Evolutionary conservation across 345 rosid genomes (phyloP).

Genomic region (Odontarrhena argentea): DNA sequence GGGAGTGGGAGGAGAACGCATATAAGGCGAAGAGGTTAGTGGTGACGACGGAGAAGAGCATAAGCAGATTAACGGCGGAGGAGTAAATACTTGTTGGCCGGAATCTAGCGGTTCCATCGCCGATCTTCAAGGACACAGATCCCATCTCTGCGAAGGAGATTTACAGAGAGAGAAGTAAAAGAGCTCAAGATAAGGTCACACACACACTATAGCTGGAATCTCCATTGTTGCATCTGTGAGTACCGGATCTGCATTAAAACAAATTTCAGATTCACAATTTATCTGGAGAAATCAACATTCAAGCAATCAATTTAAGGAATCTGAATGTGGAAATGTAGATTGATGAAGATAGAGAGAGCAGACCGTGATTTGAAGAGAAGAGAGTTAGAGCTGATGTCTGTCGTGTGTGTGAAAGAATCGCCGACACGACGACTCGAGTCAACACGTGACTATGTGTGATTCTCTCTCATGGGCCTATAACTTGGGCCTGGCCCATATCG

Average conservation of each 20-base stretch:
- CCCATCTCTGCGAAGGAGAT: conserved; percentile 53
- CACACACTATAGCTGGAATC: conserved; percentile 6
- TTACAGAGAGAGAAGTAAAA: background rate
- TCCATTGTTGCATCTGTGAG: conserved; percentile 19
- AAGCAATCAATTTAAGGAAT: background rate
- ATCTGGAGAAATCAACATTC: background rate
- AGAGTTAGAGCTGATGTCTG: conserved; percentile 7
- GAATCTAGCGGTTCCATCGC: conserved; percentile 97
- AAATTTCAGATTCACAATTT: conserved; percentile 6
- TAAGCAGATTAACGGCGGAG: conserved; percentile 79
- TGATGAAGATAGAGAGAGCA: background rate
- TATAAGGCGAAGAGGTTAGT: conserved; percentile 93
- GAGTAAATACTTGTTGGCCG: conserved; percentile 72
- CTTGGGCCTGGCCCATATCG: conserved; percentile 9
- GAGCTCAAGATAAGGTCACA: conserved; percentile 17
- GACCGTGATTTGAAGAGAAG: conserved; percentile 12
- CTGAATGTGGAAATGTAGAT: conserved; percentile 7
- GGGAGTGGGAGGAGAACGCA: conserved; percentile 73
- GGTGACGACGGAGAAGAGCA: conserved; percentile 86
- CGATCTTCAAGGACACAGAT: conserved; percentile 81
- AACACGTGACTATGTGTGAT: conserved; percentile 27
- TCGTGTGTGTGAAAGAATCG: background rate
- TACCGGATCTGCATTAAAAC: conserved; percentile 14
- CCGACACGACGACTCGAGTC: conserved; percentile 27
- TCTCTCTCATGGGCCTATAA: conserved; percentile 1